These are phyloP conservation scores for Polygonum aviculare DNA, from an alignment of 148 eudicot species.

Conservation along the genomic window DNA sequence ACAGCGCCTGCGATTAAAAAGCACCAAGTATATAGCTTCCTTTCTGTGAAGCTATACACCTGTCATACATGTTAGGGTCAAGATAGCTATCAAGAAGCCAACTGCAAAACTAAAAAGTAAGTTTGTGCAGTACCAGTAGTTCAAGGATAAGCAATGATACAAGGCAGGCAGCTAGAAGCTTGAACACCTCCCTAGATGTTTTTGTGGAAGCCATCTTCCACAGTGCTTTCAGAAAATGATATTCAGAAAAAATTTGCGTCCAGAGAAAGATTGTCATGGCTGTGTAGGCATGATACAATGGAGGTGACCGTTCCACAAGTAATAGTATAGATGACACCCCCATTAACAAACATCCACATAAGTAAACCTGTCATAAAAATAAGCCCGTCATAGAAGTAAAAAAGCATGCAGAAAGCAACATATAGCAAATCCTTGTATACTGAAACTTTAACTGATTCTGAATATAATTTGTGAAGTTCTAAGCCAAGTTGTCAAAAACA, in stretches of 20 bases:
- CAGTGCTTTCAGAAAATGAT: constrained; percentile 54
- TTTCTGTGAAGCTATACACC: constrained; percentile 94
- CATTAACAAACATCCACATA: constrained; percentile 55
- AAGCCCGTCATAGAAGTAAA: neutral
- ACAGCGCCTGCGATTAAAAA: constrained; percentile 63
- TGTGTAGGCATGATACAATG: constrained; percentile 76
- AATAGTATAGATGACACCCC: constrained; percentile 43
- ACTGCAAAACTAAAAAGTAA: neutral
- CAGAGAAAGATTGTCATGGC: constrained; percentile 93
- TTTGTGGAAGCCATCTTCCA: constrained; percentile 44
- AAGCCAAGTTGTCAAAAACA: neutral
- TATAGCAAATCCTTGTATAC: constrained; percentile 1
- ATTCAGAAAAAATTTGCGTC: constrained; percentile 69
- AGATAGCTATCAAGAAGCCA: neutral
- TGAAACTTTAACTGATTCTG: neutral
- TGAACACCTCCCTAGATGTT: constrained; percentile 30
- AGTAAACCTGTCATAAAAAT: constrained; percentile 29
- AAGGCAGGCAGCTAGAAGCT: constrained; percentile 39
- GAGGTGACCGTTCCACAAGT: constrained; percentile 75
- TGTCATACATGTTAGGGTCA: constrained; percentile 16
- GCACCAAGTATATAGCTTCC: constrained; percentile 77
- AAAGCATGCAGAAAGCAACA: neutral
- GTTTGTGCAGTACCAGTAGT: constrained; percentile 43
- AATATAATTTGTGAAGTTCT: neutral
- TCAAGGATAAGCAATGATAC: constrained; percentile 72